Percentiles rank a stretch among this genome's conserved stretches.
Evolutionary conservation across 495 filamentous ascomycete genomes (phyloP).

Genomic region (Penicillium mononematosum): DNA sequence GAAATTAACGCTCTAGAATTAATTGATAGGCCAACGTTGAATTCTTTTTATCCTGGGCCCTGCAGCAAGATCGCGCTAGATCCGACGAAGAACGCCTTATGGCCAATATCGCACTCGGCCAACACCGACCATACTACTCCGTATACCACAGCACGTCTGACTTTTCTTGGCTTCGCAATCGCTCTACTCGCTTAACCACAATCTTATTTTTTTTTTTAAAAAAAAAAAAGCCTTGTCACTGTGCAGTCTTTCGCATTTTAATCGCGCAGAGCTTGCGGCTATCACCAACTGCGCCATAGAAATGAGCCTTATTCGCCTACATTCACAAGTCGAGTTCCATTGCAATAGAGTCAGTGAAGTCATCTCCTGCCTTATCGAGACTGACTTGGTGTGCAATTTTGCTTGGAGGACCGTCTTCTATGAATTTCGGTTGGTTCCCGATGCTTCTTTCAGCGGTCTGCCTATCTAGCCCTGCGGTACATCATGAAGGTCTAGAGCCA

Average conservation of each 20-base stretch:
- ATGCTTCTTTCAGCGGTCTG: neutral
- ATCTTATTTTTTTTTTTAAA: neutral
- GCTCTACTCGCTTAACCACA: neutral
- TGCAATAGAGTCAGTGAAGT: slow-evolving; percentile 2
- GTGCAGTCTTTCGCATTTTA: slow-evolving; percentile 13
- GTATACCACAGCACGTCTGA: neutral
- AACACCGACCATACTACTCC: slow-evolving; percentile 7
- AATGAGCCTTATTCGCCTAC: slow-evolving; percentile 8
- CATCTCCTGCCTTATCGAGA: neutral
- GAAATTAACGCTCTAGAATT: slow-evolving; percentile 10
- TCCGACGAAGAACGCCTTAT: slow-evolving; percentile 1
- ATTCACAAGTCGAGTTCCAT: neutral
- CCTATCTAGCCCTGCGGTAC: neutral
- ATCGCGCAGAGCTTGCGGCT: slow-evolving; percentile 21
- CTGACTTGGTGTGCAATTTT: no score
- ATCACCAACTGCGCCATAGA: slow-evolving; percentile 42
- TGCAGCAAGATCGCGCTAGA: slow-evolving; percentile 11
- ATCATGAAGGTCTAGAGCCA: neutral
- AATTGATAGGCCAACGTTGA: slow-evolving; percentile 18
- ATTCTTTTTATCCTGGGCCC: neutral
- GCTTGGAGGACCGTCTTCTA: neutral
- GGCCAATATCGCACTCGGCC: slow-evolving; percentile 8
- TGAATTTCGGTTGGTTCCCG: neutral
- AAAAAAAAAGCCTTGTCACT: slow-evolving; percentile 15
- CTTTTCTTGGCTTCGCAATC: neutral